Base-by-base conservation (phyloP, 202 grass and related monocot species). In the Schoenoplectus tabernaemontani region DNA sequence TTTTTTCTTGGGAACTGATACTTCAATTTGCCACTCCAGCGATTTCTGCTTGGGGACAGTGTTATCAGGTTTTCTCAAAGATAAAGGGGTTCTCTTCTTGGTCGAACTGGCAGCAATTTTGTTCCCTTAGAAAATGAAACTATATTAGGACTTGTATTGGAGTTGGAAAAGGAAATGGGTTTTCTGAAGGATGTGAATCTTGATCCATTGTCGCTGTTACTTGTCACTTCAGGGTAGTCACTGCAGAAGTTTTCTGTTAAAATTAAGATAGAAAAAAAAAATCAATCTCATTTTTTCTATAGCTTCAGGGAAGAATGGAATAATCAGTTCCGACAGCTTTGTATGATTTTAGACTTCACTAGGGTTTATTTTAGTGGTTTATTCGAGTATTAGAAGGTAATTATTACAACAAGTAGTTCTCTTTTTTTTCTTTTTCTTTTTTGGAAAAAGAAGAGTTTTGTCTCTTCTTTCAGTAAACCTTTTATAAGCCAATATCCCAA, bases 11-110 rank as follows among this genome's bases (percentile, higher is more conserved):
- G 92, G 92, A 80, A 93, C 79, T 87, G 96, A 85, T 86, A 95
- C 88, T 81, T 99, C 90, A 85, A 95, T 86, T 73, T 86, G 85
- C 96, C 96, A 95, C 82, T 89, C 90, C 61, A 68, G 88, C 53
- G 83, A 59, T 41, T 90, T 95, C 58, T 75, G 46, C 61, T 51
- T 95, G 85, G 59, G 87, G 57, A 80, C 86, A 88, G 3, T 81
- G 84, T 68, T 85, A 64, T 54, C 61, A 23, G 59, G 16, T 81
- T 92, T 95, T 51, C 81, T 92, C 63, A 92, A 60, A 82, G 91
- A 90, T 82, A 95, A 85, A 57, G 91, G 96, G 63, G 85, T 85
- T 78, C 90, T 92, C 85, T 87, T 89, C 83, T 86, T 88, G 41
- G 81, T 76, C 8, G 84, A 92, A 86, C 47, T 92, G 71, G 82